Percentiles rank a stretch among this genome's conserved stretches.
phyloP scores from a whole-genome alignment of 2,329 filamentous ascomycete species.

The Colletotrichum gigasporum region DNA sequence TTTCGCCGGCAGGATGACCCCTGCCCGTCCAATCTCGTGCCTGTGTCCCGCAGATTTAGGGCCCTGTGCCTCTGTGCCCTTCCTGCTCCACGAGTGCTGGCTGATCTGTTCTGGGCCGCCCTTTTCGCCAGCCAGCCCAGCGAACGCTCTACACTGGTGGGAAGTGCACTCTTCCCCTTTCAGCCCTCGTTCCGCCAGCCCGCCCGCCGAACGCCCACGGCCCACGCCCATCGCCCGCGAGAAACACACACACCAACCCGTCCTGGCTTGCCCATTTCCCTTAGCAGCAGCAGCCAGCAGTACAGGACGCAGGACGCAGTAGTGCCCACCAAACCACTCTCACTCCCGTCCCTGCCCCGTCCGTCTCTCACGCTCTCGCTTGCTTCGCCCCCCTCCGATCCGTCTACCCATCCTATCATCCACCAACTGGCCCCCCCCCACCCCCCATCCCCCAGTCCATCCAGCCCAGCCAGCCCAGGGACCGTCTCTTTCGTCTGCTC shows the following conservation, averaged over 20 bases:
- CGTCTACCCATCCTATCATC: slow-evolving; percentile 18
- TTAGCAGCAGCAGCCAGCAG: no score
- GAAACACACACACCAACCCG: neutral
- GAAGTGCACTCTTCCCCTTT: slow-evolving; percentile 6
- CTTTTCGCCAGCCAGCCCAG: no score
- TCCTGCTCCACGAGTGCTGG: no score
- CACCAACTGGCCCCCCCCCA: neutral
- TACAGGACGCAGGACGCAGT: no score
- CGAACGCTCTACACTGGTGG: no score
- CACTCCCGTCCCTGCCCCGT: neutral
- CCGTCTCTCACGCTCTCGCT: slow-evolving; percentile 7
- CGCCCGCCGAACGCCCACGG: slow-evolving; percentile 12
- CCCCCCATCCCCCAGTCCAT: slow-evolving; percentile 9
- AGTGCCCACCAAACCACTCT: neutral
- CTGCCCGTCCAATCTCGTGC: slow-evolving; percentile 29
- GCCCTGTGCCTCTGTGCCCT: neutral
- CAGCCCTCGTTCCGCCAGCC: slow-evolving; percentile 25
- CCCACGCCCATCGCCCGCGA: neutral
- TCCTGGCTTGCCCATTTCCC: neutral
- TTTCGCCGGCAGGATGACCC: slow-evolving; percentile 26
- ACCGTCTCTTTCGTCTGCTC: slow-evolving; percentile 12
- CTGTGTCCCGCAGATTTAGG: slow-evolving; percentile 31
- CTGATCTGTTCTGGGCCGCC: no score
- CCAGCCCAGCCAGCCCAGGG: slow-evolving; percentile 14
- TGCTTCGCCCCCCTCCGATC: slow-evolving; percentile 21